phyloP scores from a whole-genome alignment of 129 eudicot species.

The Silybum marianum region DNA sequence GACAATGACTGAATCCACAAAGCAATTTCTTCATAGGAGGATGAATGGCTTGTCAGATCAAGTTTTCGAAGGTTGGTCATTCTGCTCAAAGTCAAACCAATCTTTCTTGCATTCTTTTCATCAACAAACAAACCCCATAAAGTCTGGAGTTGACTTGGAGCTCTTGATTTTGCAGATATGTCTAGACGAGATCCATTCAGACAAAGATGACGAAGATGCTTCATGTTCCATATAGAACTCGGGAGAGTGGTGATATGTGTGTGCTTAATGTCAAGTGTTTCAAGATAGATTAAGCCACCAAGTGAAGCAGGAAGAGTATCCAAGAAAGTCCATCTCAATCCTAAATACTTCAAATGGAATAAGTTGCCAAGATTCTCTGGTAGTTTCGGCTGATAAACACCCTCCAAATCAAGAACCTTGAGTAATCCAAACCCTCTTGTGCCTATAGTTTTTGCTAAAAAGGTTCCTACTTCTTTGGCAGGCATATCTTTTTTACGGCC shows the following conservation, averaged over 20 bases:
- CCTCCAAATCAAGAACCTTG: conserved; percentile 39
- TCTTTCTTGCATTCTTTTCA: conserved; percentile 27
- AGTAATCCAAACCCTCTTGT: conserved; percentile 36
- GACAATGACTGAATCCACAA: conserved; percentile 27
- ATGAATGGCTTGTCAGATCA: conserved; percentile 30
- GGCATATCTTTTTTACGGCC: conserved; percentile 37
- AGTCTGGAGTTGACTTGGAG: conserved; percentile 37
- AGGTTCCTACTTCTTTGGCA: conserved; percentile 37
- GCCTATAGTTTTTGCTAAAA: conserved; percentile 34
- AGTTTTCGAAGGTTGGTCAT: conserved; percentile 41
- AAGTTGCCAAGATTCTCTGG: conserved; percentile 32
- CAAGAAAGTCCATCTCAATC: conserved; percentile 41
- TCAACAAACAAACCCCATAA: conserved; percentile 40
- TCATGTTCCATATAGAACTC: conserved; percentile 41
- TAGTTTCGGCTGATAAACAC: conserved; percentile 34
- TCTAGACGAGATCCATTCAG: conserved; percentile 33
- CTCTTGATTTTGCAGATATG: conserved; percentile 24
- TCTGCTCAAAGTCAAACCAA: conserved; percentile 29
- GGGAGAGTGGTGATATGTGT: conserved; percentile 40
- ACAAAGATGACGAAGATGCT: conserved; percentile 39
- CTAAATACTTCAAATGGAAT: conserved; percentile 31
- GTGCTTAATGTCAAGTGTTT: conserved; percentile 42
- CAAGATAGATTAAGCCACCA: conserved; percentile 34
- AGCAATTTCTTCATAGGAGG: conserved; percentile 31
- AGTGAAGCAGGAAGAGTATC: conserved; percentile 40